These are phyloP conservation scores for Striga asiatica DNA, from an alignment of 257 asterid genomes.

Conservation along the genomic window DNA sequence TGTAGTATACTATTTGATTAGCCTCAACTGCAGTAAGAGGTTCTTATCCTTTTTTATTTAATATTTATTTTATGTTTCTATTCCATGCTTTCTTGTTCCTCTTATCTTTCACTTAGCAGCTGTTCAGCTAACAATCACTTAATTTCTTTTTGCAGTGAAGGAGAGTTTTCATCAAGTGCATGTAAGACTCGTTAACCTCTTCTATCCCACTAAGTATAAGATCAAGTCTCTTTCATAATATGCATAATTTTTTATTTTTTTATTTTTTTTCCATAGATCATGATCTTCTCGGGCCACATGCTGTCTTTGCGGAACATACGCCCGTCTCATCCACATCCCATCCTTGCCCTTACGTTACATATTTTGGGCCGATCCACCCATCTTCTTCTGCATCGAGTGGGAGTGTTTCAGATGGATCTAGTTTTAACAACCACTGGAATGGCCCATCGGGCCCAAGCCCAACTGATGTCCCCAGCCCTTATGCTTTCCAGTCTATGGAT, in stretches of 20 bases:
- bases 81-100: too few relatives aligned
- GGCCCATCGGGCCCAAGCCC: conserved; percentile 52
- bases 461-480: conserved; percentile 51
- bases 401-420: conserved; percentile 55
- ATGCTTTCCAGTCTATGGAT: conserved; percentile 57
- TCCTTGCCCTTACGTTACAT: conserved; percentile 80
- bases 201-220: conserved; percentile 14
- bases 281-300: conserved; percentile 26
- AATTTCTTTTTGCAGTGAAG: conserved; percentile 49
- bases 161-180: conserved; percentile 62
- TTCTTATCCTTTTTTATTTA: too few relatives aligned
- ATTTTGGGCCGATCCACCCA: conserved; percentile 70
- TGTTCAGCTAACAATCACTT: conserved; percentile 19
- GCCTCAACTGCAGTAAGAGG: too few relatives aligned
- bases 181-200: conserved; percentile 44
- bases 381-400: conserved; percentile 63
- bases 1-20: too few relatives aligned
- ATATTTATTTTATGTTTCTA: too few relatives aligned
- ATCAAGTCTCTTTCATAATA: conserved; percentile 14
- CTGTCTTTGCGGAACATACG: conserved; percentile 56
- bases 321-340: conserved; percentile 59
- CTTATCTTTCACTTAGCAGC: too few relatives aligned
- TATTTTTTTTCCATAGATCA: conserved; percentile 16
- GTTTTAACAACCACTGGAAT: conserved; percentile 58
- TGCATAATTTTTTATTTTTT: conserved; percentile 20